These are phyloP conservation scores for Starmerella potacharoeniae DNA, from an alignment of 805 yeast species.

Conservation along the genomic window DNA sequence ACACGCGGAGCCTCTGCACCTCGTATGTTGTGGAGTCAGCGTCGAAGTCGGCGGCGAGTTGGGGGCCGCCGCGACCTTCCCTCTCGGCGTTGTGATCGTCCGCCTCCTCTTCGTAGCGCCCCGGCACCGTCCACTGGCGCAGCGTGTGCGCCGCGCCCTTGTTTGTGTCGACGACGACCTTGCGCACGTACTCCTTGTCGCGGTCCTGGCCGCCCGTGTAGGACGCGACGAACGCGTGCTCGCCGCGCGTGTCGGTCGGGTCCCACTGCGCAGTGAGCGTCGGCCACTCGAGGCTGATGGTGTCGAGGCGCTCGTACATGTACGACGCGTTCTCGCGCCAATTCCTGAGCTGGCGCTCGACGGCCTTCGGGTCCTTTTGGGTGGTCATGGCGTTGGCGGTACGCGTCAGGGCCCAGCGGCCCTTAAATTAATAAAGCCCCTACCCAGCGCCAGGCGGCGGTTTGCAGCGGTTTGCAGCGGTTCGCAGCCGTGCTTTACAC, in stretches of 20 bases:
- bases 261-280: conserved; percentile 17
- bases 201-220: conserved; percentile 14
- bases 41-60: background rate
- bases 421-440: background rate
- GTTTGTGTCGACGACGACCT: conserved; percentile 17
- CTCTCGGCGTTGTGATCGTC: too few relatives aligned
- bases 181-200: conserved; percentile 16
- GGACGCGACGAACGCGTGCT: conserved; percentile 18
- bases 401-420: background rate
- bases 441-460: too few relatives aligned
- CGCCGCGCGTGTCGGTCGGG: conserved; percentile 4
- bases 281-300: conserved; percentile 17
- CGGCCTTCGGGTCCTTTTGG: background rate
- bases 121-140: conserved; percentile 9
- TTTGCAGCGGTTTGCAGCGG: too few relatives aligned
- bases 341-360: conserved; percentile 13
- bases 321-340: conserved; percentile 19
- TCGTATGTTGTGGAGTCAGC: conserved; percentile 3
- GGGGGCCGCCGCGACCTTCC: background rate
- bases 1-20: conserved; percentile 10
- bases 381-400: background rate
- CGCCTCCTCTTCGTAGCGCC: background rate
- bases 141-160: conserved; percentile 7
- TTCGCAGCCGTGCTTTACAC: too few relatives aligned
- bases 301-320: conserved; percentile 19